phyloP scores from a whole-genome alignment of 192 early-diverging fungal species.

The Podila minutissima region DNA sequence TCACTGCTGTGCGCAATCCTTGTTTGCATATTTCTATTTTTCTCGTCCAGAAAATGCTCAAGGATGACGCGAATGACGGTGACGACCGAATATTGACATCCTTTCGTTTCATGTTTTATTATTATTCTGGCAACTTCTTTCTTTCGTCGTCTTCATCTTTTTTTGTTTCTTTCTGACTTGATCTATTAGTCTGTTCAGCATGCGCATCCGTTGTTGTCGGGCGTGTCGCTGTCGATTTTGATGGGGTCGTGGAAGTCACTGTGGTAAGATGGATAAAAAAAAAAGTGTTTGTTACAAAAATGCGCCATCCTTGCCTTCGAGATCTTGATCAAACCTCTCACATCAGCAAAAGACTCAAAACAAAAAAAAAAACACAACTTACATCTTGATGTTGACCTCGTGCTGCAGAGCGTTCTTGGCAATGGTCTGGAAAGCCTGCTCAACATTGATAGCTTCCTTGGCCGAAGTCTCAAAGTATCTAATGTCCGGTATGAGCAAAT shows the following conservation, averaged over 20 bases:
- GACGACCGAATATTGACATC: background rate
- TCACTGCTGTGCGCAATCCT: no score
- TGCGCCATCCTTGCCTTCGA: no score
- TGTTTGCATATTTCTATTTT: no score
- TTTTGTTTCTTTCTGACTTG: background rate
- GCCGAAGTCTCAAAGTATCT: conserved; percentile 98
- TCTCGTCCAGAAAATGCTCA: no score
- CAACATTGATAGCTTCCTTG: conserved; percentile 98
- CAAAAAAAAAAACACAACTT: conserved; percentile 17
- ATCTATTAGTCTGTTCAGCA: conserved; percentile 52
- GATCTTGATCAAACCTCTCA: no score
- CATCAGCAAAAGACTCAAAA: background rate
- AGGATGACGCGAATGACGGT: background rate
- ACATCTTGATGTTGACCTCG: conserved; percentile 91
- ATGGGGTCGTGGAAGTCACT: conserved; percentile 93
- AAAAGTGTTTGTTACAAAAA: background rate
- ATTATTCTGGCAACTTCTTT: background rate
- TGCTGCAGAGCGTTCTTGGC: conserved; percentile 95
- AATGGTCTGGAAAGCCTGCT: conserved; percentile 96
- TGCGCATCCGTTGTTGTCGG: conserved; percentile 71
- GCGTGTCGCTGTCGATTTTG: conserved; percentile 82
- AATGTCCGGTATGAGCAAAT: background rate
- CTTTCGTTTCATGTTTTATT: background rate
- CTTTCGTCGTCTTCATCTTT: background rate
- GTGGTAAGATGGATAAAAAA: conserved; percentile 1